Conservation (phyloP, 2,329 filamentous ascomycete species). For the Aspergillus ochraceoroseus region DNA sequence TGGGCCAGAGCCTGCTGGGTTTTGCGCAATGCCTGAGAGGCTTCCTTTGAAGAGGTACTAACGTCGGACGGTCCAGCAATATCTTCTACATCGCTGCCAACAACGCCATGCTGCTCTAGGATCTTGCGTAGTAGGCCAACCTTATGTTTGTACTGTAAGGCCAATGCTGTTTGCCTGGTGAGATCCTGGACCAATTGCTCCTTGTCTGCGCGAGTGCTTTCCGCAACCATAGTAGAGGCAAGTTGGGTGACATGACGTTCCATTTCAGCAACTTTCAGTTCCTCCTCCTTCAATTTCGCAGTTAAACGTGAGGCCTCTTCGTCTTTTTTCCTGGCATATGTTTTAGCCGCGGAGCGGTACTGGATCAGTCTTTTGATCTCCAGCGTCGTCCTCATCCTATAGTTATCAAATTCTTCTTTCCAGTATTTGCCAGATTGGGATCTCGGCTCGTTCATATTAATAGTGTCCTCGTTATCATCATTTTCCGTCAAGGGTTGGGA, state of each 20-base stretch:
- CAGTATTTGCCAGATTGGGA: conserved; percentile 58
- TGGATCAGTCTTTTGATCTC: conserved; percentile 58
- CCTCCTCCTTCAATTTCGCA: conserved; percentile 51
- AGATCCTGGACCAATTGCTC: conserved; percentile 42
- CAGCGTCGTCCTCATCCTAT: conserved; percentile 53
- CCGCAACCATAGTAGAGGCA: conserved; percentile 38
- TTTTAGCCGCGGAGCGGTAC: conserved; percentile 56
- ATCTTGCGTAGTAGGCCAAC: conserved; percentile 35
- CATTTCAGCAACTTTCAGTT: conserved; percentile 43
- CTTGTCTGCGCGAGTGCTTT: conserved; percentile 31
- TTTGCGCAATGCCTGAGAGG: conserved; percentile 29
- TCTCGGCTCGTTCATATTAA: conserved; percentile 52
- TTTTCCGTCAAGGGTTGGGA: conserved; percentile 24
- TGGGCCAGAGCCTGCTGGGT: conserved; percentile 34
- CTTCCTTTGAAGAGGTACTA: conserved; percentile 16
- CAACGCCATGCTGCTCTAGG: conserved; percentile 40
- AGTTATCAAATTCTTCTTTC: conserved; percentile 58
- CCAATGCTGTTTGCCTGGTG: conserved; percentile 43
- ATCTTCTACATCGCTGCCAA: conserved; percentile 27
- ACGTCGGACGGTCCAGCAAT: conserved; percentile 21
- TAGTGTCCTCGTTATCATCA: conserved; percentile 45
- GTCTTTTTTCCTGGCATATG: conserved; percentile 57
- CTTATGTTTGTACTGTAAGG: conserved; percentile 44
- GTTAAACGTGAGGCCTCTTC: conserved; percentile 50
- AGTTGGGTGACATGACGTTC: conserved; percentile 42